Base-by-base conservation (phyloP, 2,329 filamentous ascomycete genomes). In the Epichloe bromicola region DNA sequence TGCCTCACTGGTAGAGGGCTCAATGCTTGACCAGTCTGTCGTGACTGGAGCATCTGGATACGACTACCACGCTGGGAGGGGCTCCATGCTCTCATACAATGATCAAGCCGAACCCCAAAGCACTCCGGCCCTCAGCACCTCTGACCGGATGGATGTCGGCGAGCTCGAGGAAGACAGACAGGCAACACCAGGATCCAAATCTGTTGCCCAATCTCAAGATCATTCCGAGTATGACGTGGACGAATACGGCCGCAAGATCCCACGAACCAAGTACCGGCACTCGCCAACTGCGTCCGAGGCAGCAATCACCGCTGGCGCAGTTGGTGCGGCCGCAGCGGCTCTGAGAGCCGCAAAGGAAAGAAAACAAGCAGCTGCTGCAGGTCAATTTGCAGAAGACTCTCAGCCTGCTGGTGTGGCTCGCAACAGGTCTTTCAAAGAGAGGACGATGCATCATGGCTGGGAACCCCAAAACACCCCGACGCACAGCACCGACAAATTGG, bases 1-100 rank as follows among this genome's bases (percentile, higher is more conserved):
- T 11, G 91, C 91, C 7, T 96, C 90, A 15, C 72, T 97, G 6
- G 71, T 83, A 2, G 85, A 93, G 59, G 88, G 89, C 17, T 91
- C 88, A 0, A 71, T 76, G 65, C 64, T 80, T 15, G 76, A 80
- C 4, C 76, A 77, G 48, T 94, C 88, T 2, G 78, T 84, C 12
- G 63, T 95, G 49, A 90, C 81, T 3, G 71, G 62, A 37, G 74
- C 73, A 10, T 83, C 80, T 12, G 73, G 71, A 34, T 59, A 75
- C 55, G 73, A 76, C 26, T 76, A 74, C 54, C 57, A 53, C 23
- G 57, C 67, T 55, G 59, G 61, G 53, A 55, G 68, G 52, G 58
- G 71, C 59, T 68, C 75, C 52, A 63, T 60, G 30, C 20, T 70
- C 56, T 56, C 67, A 50, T 56, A 66, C 56, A 52, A 69, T 49